Percentiles rank a stretch among this genome's conserved stretches.
phyloP scores from a whole-genome alignment of 192 early-diverging fungal species.

The Backusella luteola region DNA sequence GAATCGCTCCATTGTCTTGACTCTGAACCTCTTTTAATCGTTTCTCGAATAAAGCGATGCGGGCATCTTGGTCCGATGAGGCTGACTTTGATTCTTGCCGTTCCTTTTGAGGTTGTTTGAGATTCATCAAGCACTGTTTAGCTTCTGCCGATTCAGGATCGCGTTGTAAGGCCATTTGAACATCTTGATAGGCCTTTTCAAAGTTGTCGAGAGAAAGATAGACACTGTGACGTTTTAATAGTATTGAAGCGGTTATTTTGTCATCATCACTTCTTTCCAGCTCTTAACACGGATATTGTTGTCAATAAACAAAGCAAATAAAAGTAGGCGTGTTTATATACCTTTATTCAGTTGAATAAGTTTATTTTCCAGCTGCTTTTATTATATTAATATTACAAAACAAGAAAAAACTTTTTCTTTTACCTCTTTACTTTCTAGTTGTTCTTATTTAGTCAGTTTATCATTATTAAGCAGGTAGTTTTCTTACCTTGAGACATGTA shows the following conservation, averaged over 20 bases:
- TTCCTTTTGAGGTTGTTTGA: background rate
- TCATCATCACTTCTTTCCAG: slow-evolving; percentile 14
- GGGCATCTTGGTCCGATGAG: slow-evolving; percentile 13
- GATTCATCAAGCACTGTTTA: background rate
- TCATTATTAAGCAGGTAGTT: background rate
- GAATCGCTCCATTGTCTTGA: slow-evolving; percentile 1
- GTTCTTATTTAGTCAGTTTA: background rate
- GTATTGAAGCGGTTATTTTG: slow-evolving; percentile 3
- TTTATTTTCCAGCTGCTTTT: slow-evolving; percentile 5
- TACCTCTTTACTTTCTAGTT: slow-evolving; percentile 2
- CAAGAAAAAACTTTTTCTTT: background rate
- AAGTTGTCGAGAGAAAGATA: background rate
- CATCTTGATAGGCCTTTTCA: slow-evolving; percentile 11
- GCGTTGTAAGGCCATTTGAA: slow-evolving; percentile 7
- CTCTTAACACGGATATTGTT: background rate
- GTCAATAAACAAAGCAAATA: background rate
- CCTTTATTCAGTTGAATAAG: slow-evolving; percentile 6
- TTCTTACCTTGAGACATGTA: background rate
- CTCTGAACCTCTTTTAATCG: slow-evolving; percentile 9
- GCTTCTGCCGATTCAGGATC: slow-evolving; percentile 13
- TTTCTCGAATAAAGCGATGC: background rate
- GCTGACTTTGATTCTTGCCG: background rate
- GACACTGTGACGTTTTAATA: slow-evolving; percentile 20
- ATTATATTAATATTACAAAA: background rate
- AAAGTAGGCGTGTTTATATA: background rate